Conservation (phyloP, 139 green algal genomes). For the Gonium pectorale region DNA sequence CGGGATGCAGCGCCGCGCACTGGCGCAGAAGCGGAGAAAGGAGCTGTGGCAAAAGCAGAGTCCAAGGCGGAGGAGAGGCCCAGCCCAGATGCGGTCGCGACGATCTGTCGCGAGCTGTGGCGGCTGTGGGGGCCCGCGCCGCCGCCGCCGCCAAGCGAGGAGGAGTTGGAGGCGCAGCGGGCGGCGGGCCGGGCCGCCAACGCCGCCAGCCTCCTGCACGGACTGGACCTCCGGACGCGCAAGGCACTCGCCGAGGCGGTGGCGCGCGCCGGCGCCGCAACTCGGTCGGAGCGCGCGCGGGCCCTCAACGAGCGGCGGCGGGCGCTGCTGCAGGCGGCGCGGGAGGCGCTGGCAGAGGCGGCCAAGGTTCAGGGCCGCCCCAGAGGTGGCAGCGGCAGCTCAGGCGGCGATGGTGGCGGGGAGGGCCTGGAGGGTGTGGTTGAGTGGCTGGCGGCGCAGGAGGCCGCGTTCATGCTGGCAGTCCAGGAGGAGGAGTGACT, state of each 20-base stretch:
- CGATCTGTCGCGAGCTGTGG: background rate
- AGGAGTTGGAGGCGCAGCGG: constrained; percentile 6
- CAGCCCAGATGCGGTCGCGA: too few species aligned
- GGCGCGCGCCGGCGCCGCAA: background rate
- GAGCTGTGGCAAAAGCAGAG: too few species aligned
- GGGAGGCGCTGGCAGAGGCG: background rate
- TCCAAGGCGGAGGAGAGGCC: too few species aligned
- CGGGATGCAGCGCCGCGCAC: too few species aligned
- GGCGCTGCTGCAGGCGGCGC: constrained; percentile 1
- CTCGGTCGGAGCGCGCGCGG: background rate
- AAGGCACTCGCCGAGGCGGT: background rate
- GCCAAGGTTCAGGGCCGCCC: background rate
- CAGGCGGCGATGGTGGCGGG: background rate
- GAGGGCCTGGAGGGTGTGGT: background rate
- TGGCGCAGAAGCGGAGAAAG: too few species aligned
- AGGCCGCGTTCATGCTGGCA: constrained; percentile 2
- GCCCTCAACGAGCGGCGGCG: background rate
- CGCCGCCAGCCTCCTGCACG: constrained; percentile 22
- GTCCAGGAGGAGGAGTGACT: background rate
- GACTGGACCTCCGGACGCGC: constrained; percentile 16
- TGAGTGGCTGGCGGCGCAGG: background rate
- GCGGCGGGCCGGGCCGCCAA: constrained; percentile 20
- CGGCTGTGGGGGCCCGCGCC: constrained; percentile 4
- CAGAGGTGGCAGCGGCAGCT: background rate
- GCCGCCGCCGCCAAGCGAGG: background rate